Percentiles rank a stretch among this genome's conserved stretches.
Conservation (phyloP, 495 filamentous ascomycete genomes). For the Cercophora sp. region DNA sequence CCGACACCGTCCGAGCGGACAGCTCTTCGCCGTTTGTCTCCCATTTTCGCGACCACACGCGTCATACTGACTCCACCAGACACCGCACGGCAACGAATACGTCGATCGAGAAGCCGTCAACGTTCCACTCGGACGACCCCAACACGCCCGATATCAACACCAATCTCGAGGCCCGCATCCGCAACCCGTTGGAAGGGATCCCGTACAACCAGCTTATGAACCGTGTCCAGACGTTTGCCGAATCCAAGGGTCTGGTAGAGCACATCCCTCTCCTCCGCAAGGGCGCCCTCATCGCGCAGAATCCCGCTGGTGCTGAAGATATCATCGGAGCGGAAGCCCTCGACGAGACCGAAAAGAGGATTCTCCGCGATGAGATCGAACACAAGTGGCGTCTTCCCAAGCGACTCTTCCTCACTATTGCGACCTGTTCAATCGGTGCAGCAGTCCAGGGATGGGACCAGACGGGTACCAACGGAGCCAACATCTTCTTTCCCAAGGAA, state of each 20-base stretch:
- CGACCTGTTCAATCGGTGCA: slow-evolving; percentile 68
- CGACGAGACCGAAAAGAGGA: slow-evolving; percentile 48
- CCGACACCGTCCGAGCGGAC: too few species aligned
- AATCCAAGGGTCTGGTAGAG: slow-evolving; percentile 47
- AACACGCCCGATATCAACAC: not conserved
- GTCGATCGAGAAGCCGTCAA: too few species aligned
- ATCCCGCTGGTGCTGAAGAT: slow-evolving; percentile 50
- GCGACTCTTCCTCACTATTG: slow-evolving; percentile 60
- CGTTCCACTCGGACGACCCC: too few species aligned
- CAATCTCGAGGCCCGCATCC: slow-evolving; percentile 10
- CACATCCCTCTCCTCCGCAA: slow-evolving; percentile 50
- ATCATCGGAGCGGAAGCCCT: slow-evolving; percentile 49
- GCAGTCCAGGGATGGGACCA: slow-evolving; percentile 74
- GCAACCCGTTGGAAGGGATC: slow-evolving; percentile 57
- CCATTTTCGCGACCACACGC: too few species aligned
- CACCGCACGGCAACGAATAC: too few species aligned
- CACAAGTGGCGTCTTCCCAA: slow-evolving; percentile 64
- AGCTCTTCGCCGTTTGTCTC: too few species aligned
- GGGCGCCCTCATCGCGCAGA: slow-evolving; percentile 64
- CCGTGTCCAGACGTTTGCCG: slow-evolving; percentile 53
- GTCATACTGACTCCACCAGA: too few species aligned
- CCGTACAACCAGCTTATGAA: slow-evolving; percentile 47
- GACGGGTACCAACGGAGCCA: slow-evolving; percentile 72
- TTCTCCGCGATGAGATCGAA: slow-evolving; percentile 53
- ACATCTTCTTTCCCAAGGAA: slow-evolving; percentile 56